These are phyloP conservation scores for Licmophora abbreviata DNA, from an alignment of 108 stramenopile species.

Conservation along the genomic window DNA sequence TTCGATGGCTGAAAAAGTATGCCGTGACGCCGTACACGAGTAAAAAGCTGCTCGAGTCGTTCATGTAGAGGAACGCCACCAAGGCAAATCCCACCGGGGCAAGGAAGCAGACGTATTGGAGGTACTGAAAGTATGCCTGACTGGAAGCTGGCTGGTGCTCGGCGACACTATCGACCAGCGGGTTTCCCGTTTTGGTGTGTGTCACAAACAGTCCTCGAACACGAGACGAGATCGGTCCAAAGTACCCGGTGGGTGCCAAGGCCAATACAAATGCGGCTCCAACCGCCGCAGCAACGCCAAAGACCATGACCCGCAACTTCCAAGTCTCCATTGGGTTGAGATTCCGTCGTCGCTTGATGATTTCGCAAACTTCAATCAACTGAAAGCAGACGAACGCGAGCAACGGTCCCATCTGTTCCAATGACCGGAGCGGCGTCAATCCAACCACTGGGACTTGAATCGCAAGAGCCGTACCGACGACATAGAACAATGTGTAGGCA, in stretches of 20 bases:
- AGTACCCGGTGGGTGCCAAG: slow-evolving; percentile 81
- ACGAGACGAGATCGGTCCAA: slow-evolving; percentile 83
- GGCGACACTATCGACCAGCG: slow-evolving; percentile 87
- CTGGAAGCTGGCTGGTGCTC: slow-evolving; percentile 96
- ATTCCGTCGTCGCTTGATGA: slow-evolving; percentile 40
- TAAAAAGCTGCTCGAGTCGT: slow-evolving; percentile 84
- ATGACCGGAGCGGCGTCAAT: slow-evolving; percentile 64
- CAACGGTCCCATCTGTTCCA: slow-evolving; percentile 84
- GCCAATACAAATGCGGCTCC: slow-evolving; percentile 17
- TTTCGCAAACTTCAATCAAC: slow-evolving; percentile 45
- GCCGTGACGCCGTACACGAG: slow-evolving; percentile 86
- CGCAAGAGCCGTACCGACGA: slow-evolving; percentile 86
- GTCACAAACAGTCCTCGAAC: slow-evolving; percentile 88
- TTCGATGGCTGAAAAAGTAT: slow-evolving; percentile 94
- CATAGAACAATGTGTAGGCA: slow-evolving; percentile 88
- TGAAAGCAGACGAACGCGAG: slow-evolving; percentile 74
- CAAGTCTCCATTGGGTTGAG: slow-evolving; percentile 23
- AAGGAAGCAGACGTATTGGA: slow-evolving; percentile 58
- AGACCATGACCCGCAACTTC: slow-evolving; percentile 51
- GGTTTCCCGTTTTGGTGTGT: slow-evolving; percentile 91
- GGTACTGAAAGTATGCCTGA: slow-evolving; percentile 90
- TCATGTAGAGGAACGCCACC: slow-evolving; percentile 42
- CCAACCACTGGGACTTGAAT: slow-evolving; percentile 90
- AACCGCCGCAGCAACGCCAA: slow-evolving; percentile 20
- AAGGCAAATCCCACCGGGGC: slow-evolving; percentile 92